These are phyloP conservation scores for Penicillium ochrochloron DNA, from an alignment of 495 filamentous ascomycete species.

Conservation along the genomic window DNA sequence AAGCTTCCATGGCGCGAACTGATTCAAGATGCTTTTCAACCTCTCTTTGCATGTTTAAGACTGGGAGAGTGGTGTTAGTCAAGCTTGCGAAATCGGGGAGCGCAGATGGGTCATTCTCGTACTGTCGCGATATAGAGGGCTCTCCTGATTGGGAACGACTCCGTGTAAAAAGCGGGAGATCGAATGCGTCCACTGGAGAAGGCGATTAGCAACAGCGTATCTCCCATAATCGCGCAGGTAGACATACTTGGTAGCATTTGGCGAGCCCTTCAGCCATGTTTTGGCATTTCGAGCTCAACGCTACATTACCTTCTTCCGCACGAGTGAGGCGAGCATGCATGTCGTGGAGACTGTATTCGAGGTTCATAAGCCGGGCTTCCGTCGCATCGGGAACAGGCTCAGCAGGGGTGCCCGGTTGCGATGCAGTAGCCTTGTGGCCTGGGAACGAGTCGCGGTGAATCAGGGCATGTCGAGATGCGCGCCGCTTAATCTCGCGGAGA, in stretches of 20 bases:
- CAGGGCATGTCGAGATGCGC: conserved; percentile 93
- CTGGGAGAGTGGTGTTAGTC: conserved; percentile 50
- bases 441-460: conserved; percentile 95
- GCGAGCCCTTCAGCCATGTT: conserved; percentile 79
- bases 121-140: conserved; percentile 63
- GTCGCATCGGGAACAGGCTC: conserved; percentile 78
- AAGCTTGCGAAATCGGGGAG: not conserved
- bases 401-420: conserved; percentile 82
- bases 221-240: not conserved
- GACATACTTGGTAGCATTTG: conserved; percentile 72
- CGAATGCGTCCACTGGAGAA: conserved; percentile 68
- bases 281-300: conserved; percentile 79
- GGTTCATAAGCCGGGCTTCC: conserved; percentile 72
- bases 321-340: conserved; percentile 74
- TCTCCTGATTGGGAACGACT: conserved; percentile 69
- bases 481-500: conserved; percentile 91
- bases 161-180: conserved; percentile 72
- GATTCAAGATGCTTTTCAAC: conserved; percentile 83
- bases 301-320: conserved; percentile 80
- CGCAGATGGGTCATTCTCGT: conserved; percentile 14
- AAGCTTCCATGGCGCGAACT: conserved; percentile 70
- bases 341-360: conserved; percentile 86
- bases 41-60: conserved; percentile 78
- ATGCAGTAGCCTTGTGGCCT: conserved; percentile 69
- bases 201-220: not conserved